Evolutionary conservation across 139 green algal genomes (phyloP), one percentile per base, ranked within the genome.

Genomic region (Ettlia oleoabundans): DNA sequence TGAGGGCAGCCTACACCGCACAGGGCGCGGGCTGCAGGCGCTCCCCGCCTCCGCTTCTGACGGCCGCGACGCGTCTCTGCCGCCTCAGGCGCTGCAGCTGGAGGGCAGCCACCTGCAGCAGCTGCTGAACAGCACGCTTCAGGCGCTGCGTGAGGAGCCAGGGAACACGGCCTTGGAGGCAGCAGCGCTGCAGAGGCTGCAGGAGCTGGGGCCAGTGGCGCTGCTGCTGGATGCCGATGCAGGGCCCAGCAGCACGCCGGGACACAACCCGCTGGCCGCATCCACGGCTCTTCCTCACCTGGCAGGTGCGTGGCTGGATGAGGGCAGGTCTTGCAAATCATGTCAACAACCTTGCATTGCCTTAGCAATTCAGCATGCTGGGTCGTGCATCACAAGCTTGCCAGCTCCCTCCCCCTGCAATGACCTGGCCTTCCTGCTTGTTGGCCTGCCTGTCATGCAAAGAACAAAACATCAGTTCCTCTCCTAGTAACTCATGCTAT

Each of bases 151-250:
- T 43, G 30, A 51, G 70, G 70, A 78, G 70, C 70, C 70, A 1
- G 70, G 51, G 33, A 61, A 78, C 40, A 43, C 37, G 15, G 51
- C 42, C 70, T 51, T 82, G 52, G 74, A 83, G 74, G 64, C 67
- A 33, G 53, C 66, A 33, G 80, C 80, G 41, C 52, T 89, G 51
- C 70, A 83, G 73, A 58, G 74, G 32, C 75, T 89, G 67, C 74
- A 90, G 70, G 86, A 90, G 43, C 61, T 90, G 76, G 86, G 80
- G 3, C 86, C 86, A 5, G 43, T 85, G 65, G 82, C 85, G 35
- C 65, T 90, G 55, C 63, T 82, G 26, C 67, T 86, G 7, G 80
- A 87, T 22, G 41, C 62, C 6, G 58, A 70, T 33, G 42, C 37
- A 58, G 51, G 30, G n/a, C n/a, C n/a, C n/a, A 40, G 64, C 26